Evolutionary conservation across 2,329 filamentous ascomycete genomes (phyloP), one percentile per base, ranked within the genome.

Genomic region (Penicillium capsulatum): DNA sequence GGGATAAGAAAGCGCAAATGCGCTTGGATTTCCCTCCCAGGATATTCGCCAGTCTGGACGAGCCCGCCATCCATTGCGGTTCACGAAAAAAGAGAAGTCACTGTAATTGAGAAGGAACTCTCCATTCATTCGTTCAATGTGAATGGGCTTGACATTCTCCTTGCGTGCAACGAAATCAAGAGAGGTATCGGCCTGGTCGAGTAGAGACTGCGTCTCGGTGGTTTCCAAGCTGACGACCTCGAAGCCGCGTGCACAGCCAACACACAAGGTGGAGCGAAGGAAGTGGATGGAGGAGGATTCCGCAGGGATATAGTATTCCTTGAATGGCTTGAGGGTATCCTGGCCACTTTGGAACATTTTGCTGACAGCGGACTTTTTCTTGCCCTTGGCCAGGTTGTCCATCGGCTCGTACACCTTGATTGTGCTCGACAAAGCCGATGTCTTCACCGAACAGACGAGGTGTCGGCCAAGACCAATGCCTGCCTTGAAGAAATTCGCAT

Each of bases 341-440:
- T 96, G 90, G 7, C 89, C 88, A 51, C 79, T 83, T 46, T 88
- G 88, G 69, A 98, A 91, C 82, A 98, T 94, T 70, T 94, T 95
- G 52, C 86, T 84, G 44, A 98, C 83, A 13, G 92, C 91, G 58
- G 90, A 92, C 63, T 95, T 94, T 72, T 94, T 96, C 73, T 92
- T 94, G 42, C 86, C 87, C 71, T 90, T 92, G 38, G 85, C 84
- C 75, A 94, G 84, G 47, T 88, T 85, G 61, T 97, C 92, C 69
- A 94, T 95, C 1, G 92, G 92, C 68, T 98, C 91, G 67, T 88
- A 97, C n/a, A 97, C 92, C 69, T 97, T 97, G 73, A 98, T 95
- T 2, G 91, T 97, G 10, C 88, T 94, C 36, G 88, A 95, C 20
- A 97, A 73, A 3, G 90, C 86, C 13, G 86, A 91, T 28, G 88